Evolutionary conservation across 352 stramenopile genomes (phyloP), one percentile per base, ranked within the genome.

Genomic region (Phytophthora pseudosyringae): DNA sequence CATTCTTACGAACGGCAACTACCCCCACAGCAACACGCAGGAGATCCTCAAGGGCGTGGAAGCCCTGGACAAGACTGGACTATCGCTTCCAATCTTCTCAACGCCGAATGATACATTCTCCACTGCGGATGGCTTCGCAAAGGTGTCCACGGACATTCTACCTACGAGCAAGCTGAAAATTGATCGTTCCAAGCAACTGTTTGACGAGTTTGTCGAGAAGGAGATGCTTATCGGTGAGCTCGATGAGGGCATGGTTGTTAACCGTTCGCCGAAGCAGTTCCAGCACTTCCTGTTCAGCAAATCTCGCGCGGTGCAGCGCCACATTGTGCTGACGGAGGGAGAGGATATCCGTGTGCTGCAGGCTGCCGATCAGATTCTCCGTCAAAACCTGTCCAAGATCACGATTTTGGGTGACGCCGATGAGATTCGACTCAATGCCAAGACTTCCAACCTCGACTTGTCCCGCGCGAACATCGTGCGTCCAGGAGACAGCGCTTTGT

Each of bases 261-360:
- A 90, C 57, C 81, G 83, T 2, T 88, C 85, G 15, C 87, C 87
- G 9, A 94, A 93, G 76, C 83, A 94, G 48, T 95, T 95, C 64
- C 79, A 94, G 64, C 84, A 96, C 70, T 91, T 88, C 59, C 57
- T 94, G n/a, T 90, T 92, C 53, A 81, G 75, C 74, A 93, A 94
- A 65, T 82, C 87, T 0, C 83, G 83, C 9, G 60, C 68, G 1
- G 80, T 89, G 3, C 73, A 93, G 69, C 81, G 86, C 26, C 85
- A 90, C 58, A 94, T 96, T 61, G 83, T 97, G 16, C 67, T 96
- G 26, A 89, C 89, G 1, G 89, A 97, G 58, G 88, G 88, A 6
- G 76, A 90, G 47, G 89, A 97, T 55, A 81, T 90, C 12, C 81
- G 89, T 10, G 73, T 97, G 28, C 69, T 97, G 10, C 78, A 93